These are phyloP conservation scores for Polytrichum commune DNA, from an alignment of 225 moss, liverwort and hornwort genomes.

Conservation along the genomic window DNA sequence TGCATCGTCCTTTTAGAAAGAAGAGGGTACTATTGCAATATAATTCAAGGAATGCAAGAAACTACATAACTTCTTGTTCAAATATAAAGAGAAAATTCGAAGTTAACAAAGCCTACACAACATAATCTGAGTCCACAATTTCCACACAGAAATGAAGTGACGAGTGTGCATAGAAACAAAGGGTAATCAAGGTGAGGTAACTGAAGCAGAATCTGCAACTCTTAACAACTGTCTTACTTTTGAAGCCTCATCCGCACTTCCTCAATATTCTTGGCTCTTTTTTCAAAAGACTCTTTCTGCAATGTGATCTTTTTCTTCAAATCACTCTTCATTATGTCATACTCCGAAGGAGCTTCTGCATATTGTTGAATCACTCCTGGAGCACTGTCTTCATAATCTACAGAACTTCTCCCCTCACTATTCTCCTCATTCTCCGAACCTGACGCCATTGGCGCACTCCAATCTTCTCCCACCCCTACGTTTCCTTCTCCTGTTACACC, in stretches of 20 bases:
- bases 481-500: background rate
- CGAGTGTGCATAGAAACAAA: no score
- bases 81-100: no score
- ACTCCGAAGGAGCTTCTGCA: conserved; percentile 3
- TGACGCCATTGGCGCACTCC: conserved; percentile 15
- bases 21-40: no score
- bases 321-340: conserved; percentile 19
- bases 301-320: conserved; percentile 18
- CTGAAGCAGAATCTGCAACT: background rate
- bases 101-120: no score
- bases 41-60: no score
- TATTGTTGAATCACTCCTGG: no score
- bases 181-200: background rate
- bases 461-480: conserved; percentile 16
- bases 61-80: no score
- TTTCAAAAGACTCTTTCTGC: conserved; percentile 34
- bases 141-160: no score
- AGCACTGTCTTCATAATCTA: conserved; percentile 8
- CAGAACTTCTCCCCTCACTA: conserved; percentile 19
- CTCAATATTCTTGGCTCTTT: conserved; percentile 13
- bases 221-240: conserved; percentile 9
- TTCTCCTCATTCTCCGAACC: conserved; percentile 30
- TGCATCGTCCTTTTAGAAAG: no score
- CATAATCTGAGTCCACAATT: no score
- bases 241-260: conserved; percentile 36